Evolutionary conservation across 495 filamentous ascomycete species (phyloP).

Genomic region (Xylaria flabelliformis): DNA sequence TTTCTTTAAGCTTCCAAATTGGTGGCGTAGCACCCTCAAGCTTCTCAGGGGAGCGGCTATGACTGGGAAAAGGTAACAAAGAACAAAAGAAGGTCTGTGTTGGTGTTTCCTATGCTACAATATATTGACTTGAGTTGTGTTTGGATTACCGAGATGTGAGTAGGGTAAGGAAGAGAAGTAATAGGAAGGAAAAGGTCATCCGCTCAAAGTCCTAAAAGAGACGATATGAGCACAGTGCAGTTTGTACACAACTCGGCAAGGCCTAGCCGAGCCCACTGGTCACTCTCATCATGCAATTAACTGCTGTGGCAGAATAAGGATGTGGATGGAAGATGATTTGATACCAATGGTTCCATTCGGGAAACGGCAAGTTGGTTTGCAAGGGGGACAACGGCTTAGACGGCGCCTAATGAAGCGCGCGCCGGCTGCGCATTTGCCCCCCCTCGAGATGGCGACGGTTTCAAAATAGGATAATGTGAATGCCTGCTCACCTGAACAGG

Average conservation of each 20-base stretch:
- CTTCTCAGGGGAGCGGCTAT: background rate
- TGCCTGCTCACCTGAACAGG: constrained; percentile 26
- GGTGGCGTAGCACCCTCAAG: background rate
- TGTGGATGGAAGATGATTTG: constrained; percentile 21
- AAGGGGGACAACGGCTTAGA: constrained; percentile 15
- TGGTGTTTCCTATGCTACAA: background rate
- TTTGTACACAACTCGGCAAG: constrained; percentile 8
- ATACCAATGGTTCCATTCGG: background rate
- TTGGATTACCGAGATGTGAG: background rate
- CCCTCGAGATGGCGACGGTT: constrained; percentile 17
- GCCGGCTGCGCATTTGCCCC: constrained; percentile 16
- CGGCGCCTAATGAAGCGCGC: constrained; percentile 19
- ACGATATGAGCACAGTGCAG: background rate
- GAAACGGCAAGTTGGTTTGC: constrained; percentile 21
- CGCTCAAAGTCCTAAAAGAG: background rate
- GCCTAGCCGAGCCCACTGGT: constrained; percentile 10
- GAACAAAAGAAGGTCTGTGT: background rate
- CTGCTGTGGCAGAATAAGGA: constrained; percentile 3
- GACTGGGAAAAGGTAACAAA: background rate
- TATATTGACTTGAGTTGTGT: background rate
- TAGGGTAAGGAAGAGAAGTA: background rate
- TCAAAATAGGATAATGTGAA: constrained; percentile 14
- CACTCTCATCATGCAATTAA: background rate
- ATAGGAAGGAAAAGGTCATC: background rate
- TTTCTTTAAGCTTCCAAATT: constrained; percentile 3